Conservation (phyloP, 2,329 filamentous ascomycete species). For the Talaromyces islandicus region DNA sequence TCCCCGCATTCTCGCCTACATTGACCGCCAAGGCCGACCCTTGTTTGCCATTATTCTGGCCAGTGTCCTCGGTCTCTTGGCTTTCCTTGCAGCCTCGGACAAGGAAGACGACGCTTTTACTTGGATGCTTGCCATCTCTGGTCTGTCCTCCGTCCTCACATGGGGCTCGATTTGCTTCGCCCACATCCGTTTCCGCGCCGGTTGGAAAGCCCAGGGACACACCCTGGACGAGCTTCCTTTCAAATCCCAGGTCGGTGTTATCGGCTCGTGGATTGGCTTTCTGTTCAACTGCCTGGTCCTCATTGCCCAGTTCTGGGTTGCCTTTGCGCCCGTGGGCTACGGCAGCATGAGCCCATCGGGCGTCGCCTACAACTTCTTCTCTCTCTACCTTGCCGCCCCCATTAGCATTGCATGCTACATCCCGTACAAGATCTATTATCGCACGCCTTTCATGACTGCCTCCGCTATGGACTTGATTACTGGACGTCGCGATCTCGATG, state of each 20-base stretch:
- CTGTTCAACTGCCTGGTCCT: slow-evolving; percentile 70
- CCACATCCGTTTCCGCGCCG: slow-evolving; percentile 83
- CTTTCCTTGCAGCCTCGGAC: slow-evolving; percentile 65
- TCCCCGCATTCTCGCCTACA: slow-evolving; percentile 69
- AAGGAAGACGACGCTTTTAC: slow-evolving; percentile 60
- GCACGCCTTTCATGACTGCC: slow-evolving; percentile 60
- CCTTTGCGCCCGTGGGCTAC: slow-evolving; percentile 67
- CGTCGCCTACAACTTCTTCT: slow-evolving; percentile 64
- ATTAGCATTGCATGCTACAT: slow-evolving; percentile 59
- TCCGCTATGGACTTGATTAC: slow-evolving; percentile 82
- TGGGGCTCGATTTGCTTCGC: slow-evolving; percentile 82
- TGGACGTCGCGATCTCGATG: slow-evolving; percentile 76
- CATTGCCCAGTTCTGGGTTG: slow-evolving; percentile 81
- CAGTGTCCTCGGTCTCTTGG: slow-evolving; percentile 63
- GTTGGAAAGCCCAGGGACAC: slow-evolving; percentile 67
- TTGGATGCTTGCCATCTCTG: slow-evolving; percentile 74
- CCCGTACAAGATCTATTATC: slow-evolving; percentile 68
- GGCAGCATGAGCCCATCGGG: slow-evolving; percentile 36
- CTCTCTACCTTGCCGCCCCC: slow-evolving; percentile 51
- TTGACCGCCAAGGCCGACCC: slow-evolving; percentile 76
- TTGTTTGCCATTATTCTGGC: slow-evolving; percentile 66
- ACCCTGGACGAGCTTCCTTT: slow-evolving; percentile 75
- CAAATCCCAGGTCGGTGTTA: slow-evolving; percentile 68
- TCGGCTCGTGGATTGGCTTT: slow-evolving; percentile 76
- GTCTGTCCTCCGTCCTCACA: slow-evolving; percentile 67